phyloP scores from a whole-genome alignment of 2,329 filamentous ascomycete species.

The Chaetomiaceae sp. region DNA sequence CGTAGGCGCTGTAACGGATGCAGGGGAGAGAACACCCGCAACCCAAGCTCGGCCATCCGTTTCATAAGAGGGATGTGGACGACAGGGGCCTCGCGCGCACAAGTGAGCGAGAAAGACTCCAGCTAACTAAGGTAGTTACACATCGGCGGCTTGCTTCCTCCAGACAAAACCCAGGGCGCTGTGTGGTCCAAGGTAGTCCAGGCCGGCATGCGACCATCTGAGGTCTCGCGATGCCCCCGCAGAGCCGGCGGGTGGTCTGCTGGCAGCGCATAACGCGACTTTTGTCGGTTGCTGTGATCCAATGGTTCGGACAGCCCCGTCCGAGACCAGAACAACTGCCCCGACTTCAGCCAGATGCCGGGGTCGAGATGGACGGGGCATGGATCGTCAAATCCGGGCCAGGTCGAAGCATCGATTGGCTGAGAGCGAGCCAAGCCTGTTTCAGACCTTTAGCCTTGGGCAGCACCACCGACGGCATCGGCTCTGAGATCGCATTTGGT shows the following conservation, averaged over 20 bases:
- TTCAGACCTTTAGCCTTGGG: constrained; percentile 28
- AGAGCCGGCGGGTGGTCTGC: constrained; percentile 10
- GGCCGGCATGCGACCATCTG: constrained; percentile 8
- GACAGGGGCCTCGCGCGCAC: constrained; percentile 12
- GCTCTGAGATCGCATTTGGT: not conserved
- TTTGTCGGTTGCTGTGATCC: constrained; percentile 21
- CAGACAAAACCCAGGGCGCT: not conserved
- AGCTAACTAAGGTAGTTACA: too few relatives aligned
- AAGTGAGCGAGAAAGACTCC: constrained; percentile 11
- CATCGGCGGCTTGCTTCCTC: constrained; percentile 6
- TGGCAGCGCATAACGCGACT: constrained; percentile 24
- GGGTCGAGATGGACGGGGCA: constrained; percentile 14
- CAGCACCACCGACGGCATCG: constrained; percentile 13
- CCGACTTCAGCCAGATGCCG: constrained; percentile 11
- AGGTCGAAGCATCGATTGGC: constrained; percentile 25
- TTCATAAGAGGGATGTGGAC: constrained; percentile 14
- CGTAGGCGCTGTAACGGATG: constrained; percentile 22
- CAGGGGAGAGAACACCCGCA: constrained; percentile 15
- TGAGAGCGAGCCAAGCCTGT: constrained; percentile 23
- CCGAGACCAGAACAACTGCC: constrained; percentile 15
- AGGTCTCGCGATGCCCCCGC: constrained; percentile 8
- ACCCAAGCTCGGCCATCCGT: constrained; percentile 6
- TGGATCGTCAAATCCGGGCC: constrained; percentile 22
- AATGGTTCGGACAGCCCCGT: constrained; percentile 18
- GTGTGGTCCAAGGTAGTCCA: not conserved